Conservation (phyloP, 768 basidiomycete genomes). For the Amanita pseudoporphyria region DNA sequence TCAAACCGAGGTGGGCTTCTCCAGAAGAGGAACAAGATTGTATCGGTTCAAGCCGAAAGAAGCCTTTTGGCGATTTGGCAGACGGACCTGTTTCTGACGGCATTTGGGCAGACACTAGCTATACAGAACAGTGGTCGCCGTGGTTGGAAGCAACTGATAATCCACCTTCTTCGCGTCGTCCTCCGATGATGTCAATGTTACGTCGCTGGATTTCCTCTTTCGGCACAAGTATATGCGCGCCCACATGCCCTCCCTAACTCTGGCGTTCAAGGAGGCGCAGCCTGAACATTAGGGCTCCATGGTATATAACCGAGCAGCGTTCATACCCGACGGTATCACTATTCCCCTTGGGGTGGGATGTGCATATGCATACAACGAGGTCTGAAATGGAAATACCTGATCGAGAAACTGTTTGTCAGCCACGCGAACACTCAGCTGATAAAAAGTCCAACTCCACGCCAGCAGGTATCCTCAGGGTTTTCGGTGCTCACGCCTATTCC, state of each 20-base stretch:
- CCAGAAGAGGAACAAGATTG: conserved; percentile 1
- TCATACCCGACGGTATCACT: neutral
- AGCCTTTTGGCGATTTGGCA: neutral
- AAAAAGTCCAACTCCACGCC: neutral
- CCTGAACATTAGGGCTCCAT: too few relatives aligned
- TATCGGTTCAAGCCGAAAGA: conserved; percentile 7
- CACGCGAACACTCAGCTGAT: neutral
- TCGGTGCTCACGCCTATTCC: neutral
- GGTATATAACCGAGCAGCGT: too few relatives aligned
- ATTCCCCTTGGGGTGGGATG: neutral
- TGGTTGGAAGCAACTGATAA: neutral
- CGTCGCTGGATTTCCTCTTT: conserved; percentile 2
- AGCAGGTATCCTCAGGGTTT: neutral
- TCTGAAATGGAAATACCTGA: conserved; percentile 3
- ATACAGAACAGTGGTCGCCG: neutral
- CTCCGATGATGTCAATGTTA: conserved; percentile 4
- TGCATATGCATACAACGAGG: neutral
- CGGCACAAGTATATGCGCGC: neutral
- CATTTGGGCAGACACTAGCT: neutral
- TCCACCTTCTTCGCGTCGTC: neutral
- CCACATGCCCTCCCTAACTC: too few relatives aligned
- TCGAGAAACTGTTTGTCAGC: conserved; percentile 1
- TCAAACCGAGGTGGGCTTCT: conserved; percentile 1
- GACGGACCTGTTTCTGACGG: neutral
- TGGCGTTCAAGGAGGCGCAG: too few relatives aligned